Evolutionary conservation across 495 filamentous ascomycete species (phyloP), one percentile per base, ranked within the genome.

Genomic region (Aspergillus ellipticus): DNA sequence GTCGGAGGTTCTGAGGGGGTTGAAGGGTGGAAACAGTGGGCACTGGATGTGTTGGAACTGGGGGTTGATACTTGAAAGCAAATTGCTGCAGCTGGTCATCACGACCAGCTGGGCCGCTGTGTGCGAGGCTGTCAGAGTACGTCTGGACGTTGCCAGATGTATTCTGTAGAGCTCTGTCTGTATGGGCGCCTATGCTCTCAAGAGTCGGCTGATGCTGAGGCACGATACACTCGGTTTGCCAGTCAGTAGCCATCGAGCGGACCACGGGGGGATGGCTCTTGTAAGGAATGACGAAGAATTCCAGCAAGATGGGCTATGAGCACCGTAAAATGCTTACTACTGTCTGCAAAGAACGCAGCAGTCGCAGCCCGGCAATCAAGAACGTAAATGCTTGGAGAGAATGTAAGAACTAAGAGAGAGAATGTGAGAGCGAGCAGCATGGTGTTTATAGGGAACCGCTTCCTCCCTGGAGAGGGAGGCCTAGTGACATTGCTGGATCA

Each of bases 221-320:
- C 57, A 75, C 60, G 42, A 75, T 70, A 64, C 67, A 77, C 59
- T 72, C 74, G 45, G 71, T 57, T 70, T 76, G 74, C 75, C 74
- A 77, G 65, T 76, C 70, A 69, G 69, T 65, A 72, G 75, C 74
- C 75, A 78, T 78, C 66, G 68, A 66, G 69, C 64, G 66, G 55
- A 72, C 65, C 66, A 78, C 57, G 49, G 42, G 35, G n/a, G 45
- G 75, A 71, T 63, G 62, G 65, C 67, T 73, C 71, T 68, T 74
- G 22, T 59, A 71, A 79, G 77, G 72, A 81, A 82, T 81, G 80
- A 79, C 69, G 78, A 78, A 69, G 63, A 71, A 76, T 73, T 73
- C 71, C 70, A 72, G 66, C 37, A 63, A 71, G 62, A 54, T 50
- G 51, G 53, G 46, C 50, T 66, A 63, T 68, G 70, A 70, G 65